Percentiles rank a stretch among this genome's conserved stretches.
Conservation (phyloP, 768 basidiomycete genomes). For the Pisolithus microcarpus region DNA sequence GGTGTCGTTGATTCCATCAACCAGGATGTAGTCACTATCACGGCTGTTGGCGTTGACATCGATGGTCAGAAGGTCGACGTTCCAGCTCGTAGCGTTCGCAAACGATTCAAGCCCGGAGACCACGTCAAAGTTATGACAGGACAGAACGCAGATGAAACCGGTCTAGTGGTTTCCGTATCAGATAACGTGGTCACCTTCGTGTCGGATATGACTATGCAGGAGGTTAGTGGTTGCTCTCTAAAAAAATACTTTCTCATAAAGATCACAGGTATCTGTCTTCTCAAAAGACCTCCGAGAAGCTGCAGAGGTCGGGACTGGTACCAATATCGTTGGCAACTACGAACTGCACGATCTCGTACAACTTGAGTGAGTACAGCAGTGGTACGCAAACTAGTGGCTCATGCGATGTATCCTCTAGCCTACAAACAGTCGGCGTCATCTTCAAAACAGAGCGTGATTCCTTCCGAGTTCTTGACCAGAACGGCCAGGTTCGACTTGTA, state of each 20-base stretch:
- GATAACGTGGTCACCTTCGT: conserved; percentile 92
- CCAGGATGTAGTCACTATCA: conserved; percentile 81
- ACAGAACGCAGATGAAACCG: conserved; percentile 90
- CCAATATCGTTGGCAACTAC: conserved; percentile 86
- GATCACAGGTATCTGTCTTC: conserved; percentile 82
- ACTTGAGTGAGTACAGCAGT: conserved; percentile 65
- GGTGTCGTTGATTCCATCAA: conserved; percentile 88
- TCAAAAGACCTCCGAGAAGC: conserved; percentile 96
- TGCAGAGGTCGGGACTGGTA: conserved; percentile 90
- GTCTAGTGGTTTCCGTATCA: conserved; percentile 86
- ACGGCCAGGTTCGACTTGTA: conserved; percentile 80
- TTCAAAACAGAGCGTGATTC: conserved; percentile 95
- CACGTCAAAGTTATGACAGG: conserved; percentile 98
- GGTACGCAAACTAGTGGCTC: conserved; percentile 2
- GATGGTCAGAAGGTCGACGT: conserved; percentile 84
- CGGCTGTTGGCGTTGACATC: conserved; percentile 72
- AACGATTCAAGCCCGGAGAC: conserved; percentile 93
- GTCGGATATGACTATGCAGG: conserved; percentile 96
- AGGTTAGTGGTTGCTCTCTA: conserved; percentile 43
- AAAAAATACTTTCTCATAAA: conserved; percentile 3
- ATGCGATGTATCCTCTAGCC: conserved; percentile 37
- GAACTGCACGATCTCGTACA: conserved; percentile 96
- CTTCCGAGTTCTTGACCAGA: conserved; percentile 94
- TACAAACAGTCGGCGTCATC: conserved; percentile 92
- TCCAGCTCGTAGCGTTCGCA: conserved; percentile 82